Conservation (phyloP, 257 asterid genomes). For the Salvia hispanica region DNA sequence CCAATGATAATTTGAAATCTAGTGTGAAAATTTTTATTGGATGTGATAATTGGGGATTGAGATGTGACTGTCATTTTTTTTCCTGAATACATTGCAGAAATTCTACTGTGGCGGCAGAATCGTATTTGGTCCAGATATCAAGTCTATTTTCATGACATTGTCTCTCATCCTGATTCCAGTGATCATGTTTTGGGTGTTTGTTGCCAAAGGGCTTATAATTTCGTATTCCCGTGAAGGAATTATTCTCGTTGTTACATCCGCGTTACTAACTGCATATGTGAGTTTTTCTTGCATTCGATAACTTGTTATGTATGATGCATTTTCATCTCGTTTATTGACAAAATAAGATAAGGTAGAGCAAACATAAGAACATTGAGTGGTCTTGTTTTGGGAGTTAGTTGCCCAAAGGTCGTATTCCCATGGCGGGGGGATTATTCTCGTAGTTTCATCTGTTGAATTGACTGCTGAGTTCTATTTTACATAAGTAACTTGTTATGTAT, state of each 20-base stretch:
- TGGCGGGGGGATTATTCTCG: too few relatives aligned
- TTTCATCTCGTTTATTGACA: neutral
- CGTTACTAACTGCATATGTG: conserved; percentile 52
- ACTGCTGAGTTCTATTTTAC: too few relatives aligned
- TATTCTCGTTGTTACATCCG: conserved; percentile 43
- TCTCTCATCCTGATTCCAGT: conserved; percentile 63
- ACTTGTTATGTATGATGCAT: neutral
- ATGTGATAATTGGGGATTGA: neutral
- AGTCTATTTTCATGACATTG: conserved; percentile 58
- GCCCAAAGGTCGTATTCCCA: too few relatives aligned
- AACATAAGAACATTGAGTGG: neutral
- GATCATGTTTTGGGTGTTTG: conserved; percentile 56
- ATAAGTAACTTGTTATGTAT: too few relatives aligned
- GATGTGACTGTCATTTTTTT: neutral
- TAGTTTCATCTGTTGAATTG: too few relatives aligned
- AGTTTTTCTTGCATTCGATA: conserved; percentile 38
- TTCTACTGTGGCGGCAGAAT: conserved; percentile 68
- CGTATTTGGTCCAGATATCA: conserved; percentile 77
- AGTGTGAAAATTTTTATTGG: too few relatives aligned
- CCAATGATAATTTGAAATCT: too few relatives aligned
- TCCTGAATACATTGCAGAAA: conserved; percentile 48
- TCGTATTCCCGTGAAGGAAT: conserved; percentile 47
- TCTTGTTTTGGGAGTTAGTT: too few relatives aligned
- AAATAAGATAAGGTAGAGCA: neutral
- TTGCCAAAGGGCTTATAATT: conserved; percentile 50